These are phyloP conservation scores for Thermomucor indicae-seudaticae DNA, from an alignment of 371 early-diverging fungal species.

Conservation along the genomic window DNA sequence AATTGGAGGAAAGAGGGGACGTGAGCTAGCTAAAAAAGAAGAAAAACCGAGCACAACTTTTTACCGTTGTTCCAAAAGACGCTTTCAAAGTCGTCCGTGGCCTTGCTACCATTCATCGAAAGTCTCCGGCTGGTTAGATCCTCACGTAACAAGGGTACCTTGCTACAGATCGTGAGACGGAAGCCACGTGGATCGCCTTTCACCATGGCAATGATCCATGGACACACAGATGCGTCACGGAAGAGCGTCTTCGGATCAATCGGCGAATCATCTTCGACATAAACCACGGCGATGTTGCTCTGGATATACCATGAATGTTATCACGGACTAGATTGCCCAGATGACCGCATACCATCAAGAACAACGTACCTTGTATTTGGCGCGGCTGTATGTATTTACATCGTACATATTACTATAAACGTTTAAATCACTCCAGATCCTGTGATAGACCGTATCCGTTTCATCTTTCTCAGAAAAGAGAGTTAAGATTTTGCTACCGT, in stretches of 20 bases:
- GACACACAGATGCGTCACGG: conserved; percentile 6
- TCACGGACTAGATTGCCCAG: background rate
- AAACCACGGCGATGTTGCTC: conserved; percentile 44
- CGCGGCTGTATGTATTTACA: conserved; percentile 17
- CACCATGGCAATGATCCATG: conserved; percentile 40
- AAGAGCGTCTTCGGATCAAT: conserved; percentile 7
- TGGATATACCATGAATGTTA: conserved; percentile 2
- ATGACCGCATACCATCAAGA: conserved; percentile 1
- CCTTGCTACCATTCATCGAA: conserved; percentile 1
- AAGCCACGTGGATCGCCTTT: conserved; percentile 36
- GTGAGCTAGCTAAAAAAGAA: background rate
- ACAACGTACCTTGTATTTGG: conserved; percentile 26
- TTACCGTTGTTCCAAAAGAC: conserved; percentile 48
- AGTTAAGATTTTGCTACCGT: background rate
- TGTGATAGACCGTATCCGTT: conserved; percentile 16
- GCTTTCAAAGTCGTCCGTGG: conserved; percentile 30
- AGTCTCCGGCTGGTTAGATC: background rate
- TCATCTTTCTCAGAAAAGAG: conserved; percentile 7
- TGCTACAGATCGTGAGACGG: conserved; percentile 25
- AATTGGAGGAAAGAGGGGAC: background rate
- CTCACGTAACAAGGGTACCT: conserved; percentile 4
- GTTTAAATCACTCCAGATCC: conserved; percentile 23
- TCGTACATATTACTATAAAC: conserved; percentile 25
- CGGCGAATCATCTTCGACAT: conserved; percentile 30
- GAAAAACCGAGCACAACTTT: no score